Base-by-base conservation (phyloP, 495 filamentous ascomycete genomes). In the Xanthoparmelia taractica region DNA sequence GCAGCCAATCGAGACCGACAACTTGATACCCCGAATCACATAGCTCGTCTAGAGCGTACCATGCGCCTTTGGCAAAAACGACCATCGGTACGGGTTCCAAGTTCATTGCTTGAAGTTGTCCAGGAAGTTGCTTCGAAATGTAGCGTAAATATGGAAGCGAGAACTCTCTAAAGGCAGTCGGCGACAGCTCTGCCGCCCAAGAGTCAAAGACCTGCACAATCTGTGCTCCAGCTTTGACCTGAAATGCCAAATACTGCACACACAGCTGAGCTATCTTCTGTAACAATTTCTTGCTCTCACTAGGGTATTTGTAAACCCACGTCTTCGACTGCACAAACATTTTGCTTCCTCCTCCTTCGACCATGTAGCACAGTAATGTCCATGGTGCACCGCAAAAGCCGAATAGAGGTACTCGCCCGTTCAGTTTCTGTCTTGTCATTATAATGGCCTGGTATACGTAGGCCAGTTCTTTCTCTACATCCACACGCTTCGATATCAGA, bases 31-130 rank as follows among this genome's bases (percentile, higher is more conserved):
- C 92, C 27, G 91, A 84, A 68, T 90, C 78, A 74, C 92, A 96
- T 18, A 92, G 81, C 17, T 88, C 85, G 66, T 96, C 91, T 37
- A 98, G 78, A 6, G 91, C 92, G 74, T 93, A 96, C 90, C 94
- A 96, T n/a, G 94, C 92, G 6, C 94, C 94, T 77, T 98, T 98
- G n/a, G 94, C 91, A 73, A 98, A 98, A 20, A 97, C 91, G n/a
- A 90, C 94, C 94, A 98, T 97, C 2, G 94, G 94, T 3, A 97
- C 95, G 7, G 77, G 78, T 61, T 92, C 87, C 54, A 92, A 70
- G 0, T 84, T 85, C 69, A 95, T 77, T 73, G 90, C 87, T 64
- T 77, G 75, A 66, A 98, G 75, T 37, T 83, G 81, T 61, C 75
- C 78, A 0, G 93, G 93, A 18, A 97, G 79, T 55, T 90, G 77